Evolutionary conservation across 768 basidiomycete species (phyloP), one percentile per base, ranked within the genome.

Genomic region (Cystofilobasidium capitatum): DNA sequence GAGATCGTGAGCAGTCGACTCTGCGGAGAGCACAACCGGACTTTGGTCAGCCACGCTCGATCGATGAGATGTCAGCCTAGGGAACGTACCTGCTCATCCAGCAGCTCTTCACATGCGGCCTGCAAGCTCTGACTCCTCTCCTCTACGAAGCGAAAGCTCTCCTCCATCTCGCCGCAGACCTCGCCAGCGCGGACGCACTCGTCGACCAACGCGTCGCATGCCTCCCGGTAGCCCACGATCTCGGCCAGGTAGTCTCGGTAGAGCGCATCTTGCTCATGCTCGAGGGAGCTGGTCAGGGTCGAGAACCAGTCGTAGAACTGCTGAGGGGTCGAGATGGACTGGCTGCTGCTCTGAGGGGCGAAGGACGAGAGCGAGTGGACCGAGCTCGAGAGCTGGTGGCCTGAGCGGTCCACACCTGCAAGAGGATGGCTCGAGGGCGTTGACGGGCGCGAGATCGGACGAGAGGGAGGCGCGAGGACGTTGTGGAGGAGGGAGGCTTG

Each of bases 231-330:
- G 39, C 83, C 83, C 3, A 84, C 81, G 17, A 98, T 83, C 69
- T 83, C 84, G 14, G 84, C 84, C 24, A 93, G 83, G 76, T 97
- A 89, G 0, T 86, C 85, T 31, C 90, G 83, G 76, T 96, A 97
- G 74, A 92, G 87, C 7, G 90, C 85, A 73, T 97, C 94, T 74
- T 98, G 94, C 68, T 88, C 88, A 73, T 91, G 91, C 10, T 91
- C 88, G 42, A 96, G 89, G 3, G 88, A 88, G 20, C 88, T 82
- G 71, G 96, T 92, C 62, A 99, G 85, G 45, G 88, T 81, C 4
- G 89, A 82, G 76, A 92, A 94, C 87, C 92, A 96, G 78, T 98
- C 94, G 75, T 93, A 91, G 77, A 99, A 94, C 71, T 97, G 91
- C 73, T 98, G 91, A 0, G 92, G 87, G 0, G 91, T 94, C 70